Evolutionary conservation across 2,329 filamentous ascomycete species (phyloP).

Genomic region (Botrytis pseudocinerea): DNA sequence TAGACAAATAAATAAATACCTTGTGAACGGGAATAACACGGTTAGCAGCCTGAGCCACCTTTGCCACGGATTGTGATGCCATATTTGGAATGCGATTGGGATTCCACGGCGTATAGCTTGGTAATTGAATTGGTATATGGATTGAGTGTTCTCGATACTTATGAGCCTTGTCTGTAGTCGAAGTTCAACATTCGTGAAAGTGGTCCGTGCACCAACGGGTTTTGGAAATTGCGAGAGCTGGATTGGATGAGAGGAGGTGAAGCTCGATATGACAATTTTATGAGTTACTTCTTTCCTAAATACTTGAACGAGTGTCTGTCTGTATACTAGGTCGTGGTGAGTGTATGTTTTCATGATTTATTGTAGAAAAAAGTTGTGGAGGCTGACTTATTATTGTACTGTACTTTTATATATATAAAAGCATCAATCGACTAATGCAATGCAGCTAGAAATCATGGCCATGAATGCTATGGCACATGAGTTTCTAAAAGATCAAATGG

Average conservation of each 20-base stretch:
- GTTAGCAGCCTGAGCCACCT: constrained; percentile 57
- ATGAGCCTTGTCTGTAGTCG: neutral
- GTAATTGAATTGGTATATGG: neutral
- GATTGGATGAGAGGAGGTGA: neutral
- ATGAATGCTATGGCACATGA: neutral
- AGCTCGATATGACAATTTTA: neutral
- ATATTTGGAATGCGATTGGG: constrained; percentile 45
- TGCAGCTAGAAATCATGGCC: neutral
- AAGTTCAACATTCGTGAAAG: neutral
- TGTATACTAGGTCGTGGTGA: neutral
- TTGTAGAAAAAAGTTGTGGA: neutral
- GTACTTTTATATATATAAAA: neutral
- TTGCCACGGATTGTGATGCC: constrained; percentile 51
- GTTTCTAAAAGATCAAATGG: neutral
- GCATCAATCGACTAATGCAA: neutral
- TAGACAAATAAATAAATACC: constrained; percentile 45
- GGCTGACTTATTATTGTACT: neutral
- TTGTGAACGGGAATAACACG: constrained; percentile 58
- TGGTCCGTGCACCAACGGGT: neutral
- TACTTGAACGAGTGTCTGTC: neutral
- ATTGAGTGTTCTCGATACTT: neutral
- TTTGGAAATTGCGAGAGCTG: constrained; percentile 4
- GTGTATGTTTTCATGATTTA: neutral
- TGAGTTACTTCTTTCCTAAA: neutral
- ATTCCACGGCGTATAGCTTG: constrained; percentile 27